These are phyloP conservation scores for Saccharomycopsis selenospora DNA, from an alignment of 805 yeast genomes.

Conservation along the genomic window DNA sequence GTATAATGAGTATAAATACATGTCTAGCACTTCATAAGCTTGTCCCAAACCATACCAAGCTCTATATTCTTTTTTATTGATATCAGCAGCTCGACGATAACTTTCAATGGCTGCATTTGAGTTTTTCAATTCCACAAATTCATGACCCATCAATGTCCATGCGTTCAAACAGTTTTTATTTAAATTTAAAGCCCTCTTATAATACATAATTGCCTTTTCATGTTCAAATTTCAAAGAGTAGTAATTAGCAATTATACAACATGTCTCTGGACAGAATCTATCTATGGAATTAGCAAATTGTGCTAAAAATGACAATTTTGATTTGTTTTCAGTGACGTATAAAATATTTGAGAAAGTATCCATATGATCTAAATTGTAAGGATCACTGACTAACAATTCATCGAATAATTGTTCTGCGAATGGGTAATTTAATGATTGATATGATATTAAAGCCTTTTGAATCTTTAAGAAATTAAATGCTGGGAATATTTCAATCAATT, in stretches of 20 bases:
- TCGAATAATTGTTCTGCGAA: slow-evolving; percentile 79
- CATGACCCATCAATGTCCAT: slow-evolving; percentile 99
- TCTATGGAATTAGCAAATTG: slow-evolving; percentile 79
- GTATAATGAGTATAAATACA: slow-evolving; percentile 87
- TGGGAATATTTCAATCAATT: slow-evolving; percentile 54
- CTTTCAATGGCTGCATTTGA: slow-evolving; percentile 97
- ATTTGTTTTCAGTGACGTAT: slow-evolving; percentile 84
- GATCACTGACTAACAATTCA: slow-evolving; percentile 63
- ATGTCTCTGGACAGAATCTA: slow-evolving; percentile 85
- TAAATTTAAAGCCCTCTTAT: slow-evolving; percentile 78
- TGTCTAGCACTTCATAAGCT: slow-evolving; percentile 93
- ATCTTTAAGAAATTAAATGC: slow-evolving; percentile 64
- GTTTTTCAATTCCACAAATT: slow-evolving; percentile 90
- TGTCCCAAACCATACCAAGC: slow-evolving; percentile 99
- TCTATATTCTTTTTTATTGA: slow-evolving; percentile 79
- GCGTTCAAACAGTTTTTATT: slow-evolving; percentile 79
- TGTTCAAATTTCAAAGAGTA: slow-evolving; percentile 89
- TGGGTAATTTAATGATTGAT: slow-evolving; percentile 77
- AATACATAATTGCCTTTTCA: slow-evolving; percentile 89
- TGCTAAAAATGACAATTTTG: slow-evolving; percentile 80
- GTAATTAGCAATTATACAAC: slow-evolving; percentile 90
- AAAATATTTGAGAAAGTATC: slow-evolving; percentile 92
- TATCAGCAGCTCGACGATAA: slow-evolving; percentile 87
- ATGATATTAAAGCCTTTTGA: slow-evolving; percentile 75
- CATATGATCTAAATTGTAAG: slow-evolving; percentile 81